Base-by-base conservation (phyloP, 2,329 filamentous ascomycete species). In the Fusarium scirpi region DNA sequence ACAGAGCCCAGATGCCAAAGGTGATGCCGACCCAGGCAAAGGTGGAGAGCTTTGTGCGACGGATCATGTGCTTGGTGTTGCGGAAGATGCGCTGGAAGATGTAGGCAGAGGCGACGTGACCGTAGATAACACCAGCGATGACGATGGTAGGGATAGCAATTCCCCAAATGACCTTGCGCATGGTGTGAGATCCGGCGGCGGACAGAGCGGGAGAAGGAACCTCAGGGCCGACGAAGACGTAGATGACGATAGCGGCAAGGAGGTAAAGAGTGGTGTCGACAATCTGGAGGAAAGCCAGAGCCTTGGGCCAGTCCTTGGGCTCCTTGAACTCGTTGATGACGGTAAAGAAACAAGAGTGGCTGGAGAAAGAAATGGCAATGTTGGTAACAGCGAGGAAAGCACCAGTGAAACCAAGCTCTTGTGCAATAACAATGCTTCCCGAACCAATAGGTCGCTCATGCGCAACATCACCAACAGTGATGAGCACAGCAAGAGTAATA, bases 71-170 rank as follows among this genome's bases (percentile, higher is more conserved):
- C 72, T 87, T 84, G 10, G 86, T 89, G 64, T 87, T 85, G 22
- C 84, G 81, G 81, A 91, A 92, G 10, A 90, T 76, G 30, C 90
- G 86, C 6, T 88, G 80, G 74, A 91, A 93, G 62, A 92, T 82
- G 72, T 90, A 90, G 74, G 91, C 91, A 58, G 84, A 84, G 4
- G 89, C 89, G 3, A 92, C 87, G 63, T 90, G 87, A 15, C 87
- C 90, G 75, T 91, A 90, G 67, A 93, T 90, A 9, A 92, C 90
- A 56, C 91, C 91, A 0, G 90, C 89, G 52, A 93, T 87, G 49
- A 93, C 82, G 62, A 93, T 92, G 4, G 68, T 72, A 1, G 90
- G 90, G 4, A 91, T 83, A 1, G 91, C 91, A 63, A 93, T 82
- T 25, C 89, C 90, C 79, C 89, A 93, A 15, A 90, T 90, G 13